Evolutionary conservation across 441 rosid species (phyloP).

Genomic region (Croton setiger): DNA sequence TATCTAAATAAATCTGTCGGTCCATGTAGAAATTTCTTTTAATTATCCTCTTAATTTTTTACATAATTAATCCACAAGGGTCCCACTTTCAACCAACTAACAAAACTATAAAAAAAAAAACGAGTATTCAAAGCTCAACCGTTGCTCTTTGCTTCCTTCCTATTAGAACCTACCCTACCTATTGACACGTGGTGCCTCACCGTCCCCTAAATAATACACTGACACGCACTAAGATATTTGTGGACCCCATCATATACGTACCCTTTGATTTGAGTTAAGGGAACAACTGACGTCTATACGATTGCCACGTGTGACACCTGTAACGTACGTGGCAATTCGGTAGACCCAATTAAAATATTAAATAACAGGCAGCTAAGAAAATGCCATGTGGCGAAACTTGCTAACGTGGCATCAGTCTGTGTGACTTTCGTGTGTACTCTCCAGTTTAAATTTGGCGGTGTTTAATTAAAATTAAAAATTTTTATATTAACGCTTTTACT

Average conservation of each 20-base stretch:
- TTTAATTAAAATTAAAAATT: background rate
- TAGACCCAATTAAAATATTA: too few relatives aligned
- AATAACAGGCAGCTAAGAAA: background rate
- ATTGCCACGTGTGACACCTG: background rate
- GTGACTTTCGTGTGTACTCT: background rate
- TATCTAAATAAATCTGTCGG: too few relatives aligned
- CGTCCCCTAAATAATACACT: conserved; percentile 2
- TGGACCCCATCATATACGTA: conserved; percentile 12
- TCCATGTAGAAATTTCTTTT: background rate
- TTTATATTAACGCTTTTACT: background rate
- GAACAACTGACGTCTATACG: too few relatives aligned
- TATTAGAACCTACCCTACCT: background rate
- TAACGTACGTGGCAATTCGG: background rate
- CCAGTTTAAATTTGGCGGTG: background rate
- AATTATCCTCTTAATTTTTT: background rate
- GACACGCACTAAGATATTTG: conserved; percentile 22
- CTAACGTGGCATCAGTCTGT: background rate
- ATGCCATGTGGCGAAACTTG: background rate
- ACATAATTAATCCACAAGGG: background rate
- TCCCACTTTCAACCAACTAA: conserved; percentile 27
- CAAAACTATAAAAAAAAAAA: conserved; percentile 19
- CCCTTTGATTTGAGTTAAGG: background rate
- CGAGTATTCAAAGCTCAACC: background rate
- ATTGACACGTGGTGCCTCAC: conserved; percentile 9
- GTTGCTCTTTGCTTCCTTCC: too few relatives aligned